Evolutionary conservation across 73 alveolate genomes (phyloP), one percentile per base, ranked within the genome.

Genomic region (Durusdinium trenchii): DNA sequence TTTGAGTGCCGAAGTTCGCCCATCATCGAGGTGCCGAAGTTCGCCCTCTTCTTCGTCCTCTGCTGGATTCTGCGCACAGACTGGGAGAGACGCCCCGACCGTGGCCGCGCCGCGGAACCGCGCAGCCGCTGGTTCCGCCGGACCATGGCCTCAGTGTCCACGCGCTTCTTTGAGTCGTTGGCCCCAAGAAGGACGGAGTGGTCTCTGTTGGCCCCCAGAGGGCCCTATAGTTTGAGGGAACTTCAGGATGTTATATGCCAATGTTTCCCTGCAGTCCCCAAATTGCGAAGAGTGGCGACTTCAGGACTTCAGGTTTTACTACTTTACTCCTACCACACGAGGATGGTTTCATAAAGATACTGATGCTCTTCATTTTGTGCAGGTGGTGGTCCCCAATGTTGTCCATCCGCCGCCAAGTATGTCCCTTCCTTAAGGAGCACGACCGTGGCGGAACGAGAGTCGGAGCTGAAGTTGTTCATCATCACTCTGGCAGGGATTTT

Each of bases 1-100:
- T 57, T 57, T 57, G 69, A 23, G 23, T 57, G 69, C 69, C 69
- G 23, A 57, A 57, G 23, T 16, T 16, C 12, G 12, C 69, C 69
- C 69, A 57, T 57, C 69, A 57, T 16, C 69, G 46, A 76, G 54
- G 98, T 91, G 48, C 98, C 87, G 36, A 47, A 76, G 46, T 91
- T 91, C 76, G 20, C 71, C 36, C 67, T 91, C 79, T 57, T 91
- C 47, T 71, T 91, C 78, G 75, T 46, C 45, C 47, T 91, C 10
- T 91, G 98, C 78, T 91, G 98, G 98, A 60, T 67, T 61, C n/a
- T 91, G 89, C 98, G 82, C 91, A 76, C 60, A 51, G 4, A 51
- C 57, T 43, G 86, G 86, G 61, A 10, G 5, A 47, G 84, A 16
- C 89, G 60, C 32, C 0, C 35, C 60, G 62, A 5, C 10, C 32